Base-by-base conservation (phyloP, 768 basidiomycete species). In the Suillus subalutaceus region DNA sequence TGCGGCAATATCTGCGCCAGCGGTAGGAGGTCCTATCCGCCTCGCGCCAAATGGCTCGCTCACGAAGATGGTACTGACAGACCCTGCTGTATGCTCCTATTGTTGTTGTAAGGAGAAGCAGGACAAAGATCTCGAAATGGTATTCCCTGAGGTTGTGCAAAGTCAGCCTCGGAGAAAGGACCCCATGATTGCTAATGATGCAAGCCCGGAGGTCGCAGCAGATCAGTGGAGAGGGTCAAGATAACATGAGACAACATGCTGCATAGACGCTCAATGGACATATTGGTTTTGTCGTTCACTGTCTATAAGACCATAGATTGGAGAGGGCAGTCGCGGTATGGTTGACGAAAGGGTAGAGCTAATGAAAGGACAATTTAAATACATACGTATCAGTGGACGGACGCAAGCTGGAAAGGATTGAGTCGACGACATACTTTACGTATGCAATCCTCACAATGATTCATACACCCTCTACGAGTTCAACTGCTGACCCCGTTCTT, bases 401-500 rank as follows among this genome's bases (percentile, higher is more conserved):
- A 18, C 9, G 7, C 20, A 43, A 32, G 38, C 35, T 40, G 8
- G 4, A n/a, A 64, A 43, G 9, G 13, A 64, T 26, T 5, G 37
- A 37, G 37, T 35, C 3, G 9, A 35, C n/a, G 9, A 62, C 41
- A 38, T 15, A 64, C 30, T 35, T 35, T 38, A 35, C 13, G 20
- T 2, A 62, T 23, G 10, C 9, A 41, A 64, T 38, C 62, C 38
- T 62, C 55, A 46, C 44, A 40, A 20, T 40, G 6, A 26, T 37
- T 32, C 2, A 9, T 6, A 55, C 18, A 46, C 23, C 18, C 56
- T 55, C 20, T 32, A 26, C 43, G 15, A 18, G 40, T 58, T 46
- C n/a, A 62, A 37, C 35, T 50, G 64, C 67, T 67, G 50, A 69
- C 68, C 67, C 71, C 63, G 57, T 73, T 67, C 67, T 68, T 66